Base-by-base conservation (phyloP, 441 rosid genomes). In the Kokia cookei region DNA sequence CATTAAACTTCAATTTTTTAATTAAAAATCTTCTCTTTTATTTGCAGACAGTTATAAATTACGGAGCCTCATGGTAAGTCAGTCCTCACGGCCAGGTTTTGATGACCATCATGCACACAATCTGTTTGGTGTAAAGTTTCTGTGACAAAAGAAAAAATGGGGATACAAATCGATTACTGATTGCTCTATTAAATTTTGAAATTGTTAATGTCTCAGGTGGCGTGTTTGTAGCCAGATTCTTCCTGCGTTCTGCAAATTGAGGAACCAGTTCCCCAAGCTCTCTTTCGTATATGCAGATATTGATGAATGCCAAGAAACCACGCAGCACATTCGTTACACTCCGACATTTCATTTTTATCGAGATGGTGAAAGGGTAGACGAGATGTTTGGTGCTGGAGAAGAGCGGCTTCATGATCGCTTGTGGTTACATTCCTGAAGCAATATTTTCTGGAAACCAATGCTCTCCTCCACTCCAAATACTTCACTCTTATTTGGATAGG, bases 351-450 rank as follows among this genome's bases (percentile, higher is more conserved):
- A 89, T 65, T 95, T 95, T 73, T 93, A 88, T 82, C 88, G 94
- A 14, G 90, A 90, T 27, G 97, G 97, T 0, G 94, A 93, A 69
- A 85, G 87, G 75, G 97, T 95, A 0, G 99, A 93, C 70, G 97
- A 95, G 89, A 93, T 93, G 98, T 86, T 80, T 13, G 98, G 99
- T 55, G 90, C 91, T 5, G 98, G 99, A 63, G 97, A 93, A 78
- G 89, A 95, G 81, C 82, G 95, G 57, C 83, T 95, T 42, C 99
- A 50, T 19, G 99, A 96, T 80, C 96, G 98, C 24, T 74, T 96
- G 76, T 93, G 99, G 98, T 75, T 96, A 78, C 99, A 96, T 71
- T 96, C 97, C 42, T 95, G 90, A 95, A 77, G 51, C 51, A 12
- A 11, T 14, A 47, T 3, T 14, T 47, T 47, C 14, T 47, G 51